A percentile compares a stretch with the other conserved stretches of the same genome.
Conservation (phyloP, 495 filamentous ascomycete genomes). For the Neurospora africana region DNA sequence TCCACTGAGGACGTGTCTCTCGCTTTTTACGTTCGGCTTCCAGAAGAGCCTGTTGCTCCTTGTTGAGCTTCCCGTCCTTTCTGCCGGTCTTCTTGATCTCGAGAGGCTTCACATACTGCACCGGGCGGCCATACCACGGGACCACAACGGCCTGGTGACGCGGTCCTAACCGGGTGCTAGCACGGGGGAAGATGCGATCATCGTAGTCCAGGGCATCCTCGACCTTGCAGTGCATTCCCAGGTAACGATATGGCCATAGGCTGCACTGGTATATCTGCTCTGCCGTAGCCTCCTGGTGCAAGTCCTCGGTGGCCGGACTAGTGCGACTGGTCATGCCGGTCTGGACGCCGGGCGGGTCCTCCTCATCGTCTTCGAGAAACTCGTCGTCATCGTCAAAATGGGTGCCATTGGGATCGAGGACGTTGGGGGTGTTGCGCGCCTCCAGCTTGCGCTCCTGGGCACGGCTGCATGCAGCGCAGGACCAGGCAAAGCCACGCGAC, state of each 20-base stretch:
- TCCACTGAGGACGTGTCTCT: constrained; percentile 80
- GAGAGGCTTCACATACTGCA: constrained; percentile 79
- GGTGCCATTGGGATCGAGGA: constrained; percentile 23
- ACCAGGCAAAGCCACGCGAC: constrained; percentile 95
- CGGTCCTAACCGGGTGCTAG: constrained; percentile 83
- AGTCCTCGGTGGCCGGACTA: constrained; percentile 44
- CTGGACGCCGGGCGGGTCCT: constrained; percentile 65
- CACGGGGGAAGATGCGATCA: constrained; percentile 93
- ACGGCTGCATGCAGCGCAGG: constrained; percentile 89
- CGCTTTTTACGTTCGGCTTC: constrained; percentile 69
- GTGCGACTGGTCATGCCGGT: constrained; percentile 48
- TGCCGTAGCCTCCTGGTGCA: constrained; percentile 62
- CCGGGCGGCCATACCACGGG: constrained; percentile 72
- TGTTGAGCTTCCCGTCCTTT: constrained; percentile 60
- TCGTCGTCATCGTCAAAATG: constrained; percentile 22
- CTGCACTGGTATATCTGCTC: constrained; percentile 87
- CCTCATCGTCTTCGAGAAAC: constrained; percentile 52
- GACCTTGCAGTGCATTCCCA: constrained; percentile 90
- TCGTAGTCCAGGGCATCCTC: constrained; percentile 97
- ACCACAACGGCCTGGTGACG: constrained; percentile 82
- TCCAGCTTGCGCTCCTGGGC: constrained; percentile 89
- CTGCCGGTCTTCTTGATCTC: constrained; percentile 66
- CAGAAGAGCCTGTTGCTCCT: constrained; percentile 64
- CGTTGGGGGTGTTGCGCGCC: constrained; percentile 71
- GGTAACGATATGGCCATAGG: constrained; percentile 92